Evolutionary conservation across 768 basidiomycete genomes (phyloP).

Genomic region (Serpula lacrymans): DNA sequence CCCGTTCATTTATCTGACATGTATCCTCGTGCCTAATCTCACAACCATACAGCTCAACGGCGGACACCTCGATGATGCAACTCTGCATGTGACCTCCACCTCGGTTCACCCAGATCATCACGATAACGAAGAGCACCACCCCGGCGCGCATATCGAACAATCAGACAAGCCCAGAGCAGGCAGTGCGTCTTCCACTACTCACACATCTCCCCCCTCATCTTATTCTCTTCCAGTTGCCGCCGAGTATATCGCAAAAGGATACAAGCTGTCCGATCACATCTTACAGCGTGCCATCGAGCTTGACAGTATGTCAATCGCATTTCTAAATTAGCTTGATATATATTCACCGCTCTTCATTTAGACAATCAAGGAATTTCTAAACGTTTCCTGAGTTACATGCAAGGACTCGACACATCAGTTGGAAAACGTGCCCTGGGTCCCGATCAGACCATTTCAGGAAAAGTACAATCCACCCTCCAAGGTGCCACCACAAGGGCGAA

Average conservation of each 20-base stretch:
- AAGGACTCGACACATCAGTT: conserved; percentile 62
- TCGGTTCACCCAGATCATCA: conserved; percentile 54
- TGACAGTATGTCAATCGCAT: conserved; percentile 45
- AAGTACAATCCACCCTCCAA: conserved; percentile 61
- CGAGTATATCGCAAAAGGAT: conserved; percentile 91
- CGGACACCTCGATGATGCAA: conserved; percentile 70
- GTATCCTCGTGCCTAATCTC: background rate
- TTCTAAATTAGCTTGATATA: background rate
- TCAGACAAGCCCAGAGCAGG: conserved; percentile 89
- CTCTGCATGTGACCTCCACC: conserved; percentile 70
- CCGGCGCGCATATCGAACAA: conserved; percentile 57
- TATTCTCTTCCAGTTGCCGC: conserved; percentile 61
- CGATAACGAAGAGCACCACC: conserved; percentile 34
- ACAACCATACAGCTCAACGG: conserved; percentile 54
- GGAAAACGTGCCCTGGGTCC: conserved; percentile 73
- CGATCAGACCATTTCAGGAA: conserved; percentile 75
- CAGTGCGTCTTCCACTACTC: conserved; percentile 42
- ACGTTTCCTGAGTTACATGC: conserved; percentile 79
- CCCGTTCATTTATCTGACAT: background rate
- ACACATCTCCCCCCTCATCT: conserved; percentile 2
- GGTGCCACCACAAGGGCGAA: conserved; percentile 68
- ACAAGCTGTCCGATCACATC: conserved; percentile 73
- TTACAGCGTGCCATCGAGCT: conserved; percentile 78
- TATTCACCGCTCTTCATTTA: conserved; percentile 18
- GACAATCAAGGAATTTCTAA: conserved; percentile 85